A percentile compares a stretch with the other conserved stretches of the same genome.
phyloP scores from a whole-genome alignment of 2,329 filamentous ascomycete genomes.

The Aspergillus intermedius region DNA sequence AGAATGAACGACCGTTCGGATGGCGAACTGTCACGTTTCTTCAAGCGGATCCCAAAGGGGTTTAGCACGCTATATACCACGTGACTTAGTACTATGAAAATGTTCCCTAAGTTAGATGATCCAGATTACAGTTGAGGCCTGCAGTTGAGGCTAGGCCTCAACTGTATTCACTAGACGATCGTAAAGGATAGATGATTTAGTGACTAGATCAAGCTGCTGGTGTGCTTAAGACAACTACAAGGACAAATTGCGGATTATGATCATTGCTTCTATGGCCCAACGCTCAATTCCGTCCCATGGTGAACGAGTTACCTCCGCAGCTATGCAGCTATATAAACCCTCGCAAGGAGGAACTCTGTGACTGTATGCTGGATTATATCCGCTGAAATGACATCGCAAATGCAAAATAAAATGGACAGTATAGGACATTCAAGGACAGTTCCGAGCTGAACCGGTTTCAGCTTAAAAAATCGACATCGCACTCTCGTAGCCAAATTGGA shows the following conservation, averaged over 20 bases:
- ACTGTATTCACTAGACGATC: no score
- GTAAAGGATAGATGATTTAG: background rate
- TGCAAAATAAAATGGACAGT: constrained; percentile 14
- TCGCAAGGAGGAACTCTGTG: constrained; percentile 7
- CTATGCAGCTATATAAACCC: constrained; percentile 11
- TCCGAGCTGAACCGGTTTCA: constrained; percentile 18
- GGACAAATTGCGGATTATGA: background rate
- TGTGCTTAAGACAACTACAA: no score
- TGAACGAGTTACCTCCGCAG: constrained; percentile 11
- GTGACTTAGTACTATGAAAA: background rate
- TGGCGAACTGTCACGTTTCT: background rate
- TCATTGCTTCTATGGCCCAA: constrained; percentile 3
- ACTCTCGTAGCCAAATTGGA: constrained; percentile 13
- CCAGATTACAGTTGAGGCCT: no score
- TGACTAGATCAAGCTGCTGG: no score
- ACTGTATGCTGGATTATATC: constrained; percentile 14
- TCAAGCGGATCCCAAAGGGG: background rate
- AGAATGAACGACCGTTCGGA: background rate
- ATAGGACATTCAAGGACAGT: constrained; percentile 15
- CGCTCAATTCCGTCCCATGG: constrained; percentile 5
- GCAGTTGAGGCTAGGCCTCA: no score
- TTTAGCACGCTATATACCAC: background rate
- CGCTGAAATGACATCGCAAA: constrained; percentile 21
- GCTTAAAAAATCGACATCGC: constrained; percentile 15
- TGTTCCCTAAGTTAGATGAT: no score